Percentiles rank a stretch among this genome's conserved stretches.
Conservation (phyloP, 73 alveolate genomes). For the Urostyla sp. region DNA sequence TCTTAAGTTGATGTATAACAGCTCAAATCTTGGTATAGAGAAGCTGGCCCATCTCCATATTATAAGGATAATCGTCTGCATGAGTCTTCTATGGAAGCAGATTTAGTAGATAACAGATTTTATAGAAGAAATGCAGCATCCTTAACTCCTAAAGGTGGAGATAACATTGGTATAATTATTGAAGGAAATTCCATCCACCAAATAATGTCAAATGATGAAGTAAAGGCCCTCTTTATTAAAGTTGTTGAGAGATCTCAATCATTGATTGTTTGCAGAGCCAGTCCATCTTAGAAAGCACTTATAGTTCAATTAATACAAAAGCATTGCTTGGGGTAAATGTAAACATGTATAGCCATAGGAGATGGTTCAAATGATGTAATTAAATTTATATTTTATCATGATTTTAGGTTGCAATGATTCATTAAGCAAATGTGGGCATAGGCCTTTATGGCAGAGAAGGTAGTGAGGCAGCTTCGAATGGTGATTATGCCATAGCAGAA, state of each 20-base stretch:
- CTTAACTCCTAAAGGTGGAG: too few species aligned
- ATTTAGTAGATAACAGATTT: too few species aligned
- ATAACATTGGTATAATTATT: slow-evolving; percentile 74
- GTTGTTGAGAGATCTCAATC: slow-evolving; percentile 60
- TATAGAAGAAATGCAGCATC: too few species aligned
- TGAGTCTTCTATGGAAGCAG: too few species aligned
- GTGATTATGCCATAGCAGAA: slow-evolving; percentile 72
- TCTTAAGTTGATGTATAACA: too few species aligned
- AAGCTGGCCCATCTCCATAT: too few species aligned
- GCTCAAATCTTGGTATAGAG: too few species aligned
- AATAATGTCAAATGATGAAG: slow-evolving; percentile 56
- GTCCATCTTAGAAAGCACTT: slow-evolving; percentile 93
- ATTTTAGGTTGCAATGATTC: slow-evolving; percentile 56
- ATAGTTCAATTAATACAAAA: slow-evolving; percentile 84
- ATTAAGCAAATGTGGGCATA: slow-evolving; percentile 55
- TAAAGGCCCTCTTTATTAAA: slow-evolving; percentile 59
- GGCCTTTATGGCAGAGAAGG: slow-evolving; percentile 70
- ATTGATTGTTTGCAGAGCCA: slow-evolving; percentile 90
- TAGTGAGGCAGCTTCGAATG: slow-evolving; percentile 70
- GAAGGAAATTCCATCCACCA: slow-evolving; percentile 71
- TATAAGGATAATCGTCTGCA: too few species aligned
- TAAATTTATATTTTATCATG: too few species aligned
- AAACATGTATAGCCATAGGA: slow-evolving; percentile 51
- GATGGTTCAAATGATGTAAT: slow-evolving; percentile 72
- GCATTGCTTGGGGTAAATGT: slow-evolving; percentile 22